A percentile compares a stretch with the other conserved stretches of the same genome.
phyloP scores from a whole-genome alignment of 2,329 filamentous ascomycete species.

The Ophiostoma himal-ulmi region DNA sequence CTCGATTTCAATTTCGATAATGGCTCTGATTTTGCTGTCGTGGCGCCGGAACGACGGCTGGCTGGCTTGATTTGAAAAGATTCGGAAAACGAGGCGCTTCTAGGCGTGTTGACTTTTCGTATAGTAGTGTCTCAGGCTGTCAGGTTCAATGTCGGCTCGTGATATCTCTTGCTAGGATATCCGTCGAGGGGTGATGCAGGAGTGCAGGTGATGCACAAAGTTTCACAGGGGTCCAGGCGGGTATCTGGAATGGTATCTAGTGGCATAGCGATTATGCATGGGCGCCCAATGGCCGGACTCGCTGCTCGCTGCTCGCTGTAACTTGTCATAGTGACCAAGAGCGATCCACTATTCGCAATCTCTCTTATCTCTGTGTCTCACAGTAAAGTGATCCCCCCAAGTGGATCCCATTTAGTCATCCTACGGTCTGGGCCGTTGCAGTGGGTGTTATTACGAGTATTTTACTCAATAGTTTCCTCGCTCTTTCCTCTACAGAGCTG shows the following conservation, averaged over 20 bases:
- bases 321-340: background rate
- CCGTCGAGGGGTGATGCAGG: constrained; percentile 3
- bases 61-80: too few relatives aligned
- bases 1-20: background rate
- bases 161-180: background rate
- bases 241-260: background rate
- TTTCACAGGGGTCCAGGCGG: background rate
- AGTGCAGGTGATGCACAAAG: constrained; percentile 4
- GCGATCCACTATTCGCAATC: background rate
- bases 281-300: background rate
- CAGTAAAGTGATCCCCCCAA: background rate
- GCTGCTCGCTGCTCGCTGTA: constrained; percentile 1
- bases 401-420: constrained; percentile 1
- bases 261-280: background rate
- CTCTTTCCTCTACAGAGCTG: background rate
- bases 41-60: background rate
- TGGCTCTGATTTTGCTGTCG: background rate
- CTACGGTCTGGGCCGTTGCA: constrained; percentile 10
- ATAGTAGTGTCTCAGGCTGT: background rate
- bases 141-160: background rate
- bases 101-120: background rate
- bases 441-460: background rate
- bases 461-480: too few relatives aligned
- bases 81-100: background rate
- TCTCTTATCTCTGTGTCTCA: background rate